phyloP scores from a whole-genome alignment of 352 stramenopile genomes.

The Peronospora belbahrii region DNA sequence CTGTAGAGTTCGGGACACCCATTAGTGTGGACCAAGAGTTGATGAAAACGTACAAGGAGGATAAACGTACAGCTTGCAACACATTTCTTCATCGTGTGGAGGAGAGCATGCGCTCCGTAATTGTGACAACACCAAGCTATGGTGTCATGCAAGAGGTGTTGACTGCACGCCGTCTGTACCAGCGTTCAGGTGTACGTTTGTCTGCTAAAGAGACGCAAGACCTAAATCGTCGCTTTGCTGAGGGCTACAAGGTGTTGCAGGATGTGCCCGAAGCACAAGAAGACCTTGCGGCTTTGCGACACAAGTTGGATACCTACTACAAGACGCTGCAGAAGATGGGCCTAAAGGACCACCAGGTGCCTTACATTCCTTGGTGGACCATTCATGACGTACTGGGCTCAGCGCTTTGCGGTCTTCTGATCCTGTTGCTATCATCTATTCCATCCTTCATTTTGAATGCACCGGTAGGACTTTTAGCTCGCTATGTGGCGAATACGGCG shows the following conservation, averaged over 20 bases:
- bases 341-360: constrained; percentile 88
- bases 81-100: constrained; percentile 76
- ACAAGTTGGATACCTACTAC: constrained; percentile 82
- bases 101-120: constrained; percentile 87
- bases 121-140: constrained; percentile 97
- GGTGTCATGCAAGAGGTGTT: constrained; percentile 93
- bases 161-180: constrained; percentile 92
- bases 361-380: constrained; percentile 81
- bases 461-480: constrained; percentile 82
- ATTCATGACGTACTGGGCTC: constrained; percentile 87
- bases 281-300: constrained; percentile 53
- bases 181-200: constrained; percentile 78
- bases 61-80: constrained; percentile 80
- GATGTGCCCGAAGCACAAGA: constrained; percentile 49
- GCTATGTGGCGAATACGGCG: constrained; percentile 61
- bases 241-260: constrained; percentile 83
- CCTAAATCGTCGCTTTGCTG: constrained; percentile 87
- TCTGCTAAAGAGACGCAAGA: constrained; percentile 88
- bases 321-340: constrained; percentile 81
- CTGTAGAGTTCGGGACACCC: constrained; percentile 94
- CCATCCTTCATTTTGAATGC: constrained; percentile 88
- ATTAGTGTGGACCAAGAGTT: constrained; percentile 81
- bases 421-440: constrained; percentile 87
- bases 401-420: constrained; percentile 72
- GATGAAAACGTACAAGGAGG: constrained; percentile 83